phyloP scores from a whole-genome alignment of 352 stramenopile genomes.

The Pythium rhizo-oryzae region DNA sequence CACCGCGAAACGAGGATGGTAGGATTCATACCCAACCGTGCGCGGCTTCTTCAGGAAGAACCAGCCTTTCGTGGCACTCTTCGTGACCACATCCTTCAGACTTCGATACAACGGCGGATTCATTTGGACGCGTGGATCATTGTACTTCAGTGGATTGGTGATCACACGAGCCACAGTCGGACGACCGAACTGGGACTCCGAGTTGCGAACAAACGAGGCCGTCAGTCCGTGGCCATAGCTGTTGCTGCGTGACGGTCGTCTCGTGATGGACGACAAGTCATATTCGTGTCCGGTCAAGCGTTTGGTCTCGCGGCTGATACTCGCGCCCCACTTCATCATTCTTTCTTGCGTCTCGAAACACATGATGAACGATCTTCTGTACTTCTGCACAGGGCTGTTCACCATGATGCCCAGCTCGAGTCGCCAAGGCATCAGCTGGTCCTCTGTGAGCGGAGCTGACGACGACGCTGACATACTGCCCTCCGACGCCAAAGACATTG shows the following conservation, averaged over 20 bases:
- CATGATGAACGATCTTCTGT: conserved; percentile 76
- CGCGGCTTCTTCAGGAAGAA: conserved; percentile 84
- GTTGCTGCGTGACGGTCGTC: conserved; percentile 63
- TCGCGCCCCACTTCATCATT: conserved; percentile 89
- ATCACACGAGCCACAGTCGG: conserved; percentile 72
- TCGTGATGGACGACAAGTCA: conserved; percentile 73
- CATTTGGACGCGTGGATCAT: conserved; percentile 52
- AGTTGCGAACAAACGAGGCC: conserved; percentile 38
- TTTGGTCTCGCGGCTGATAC: conserved; percentile 76
- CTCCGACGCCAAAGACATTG: neutral
- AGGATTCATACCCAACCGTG: conserved; percentile 66
- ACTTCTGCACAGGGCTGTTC: conserved; percentile 58
- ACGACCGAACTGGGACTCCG: conserved; percentile 58
- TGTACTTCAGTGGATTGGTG: conserved; percentile 76
- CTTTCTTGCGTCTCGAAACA: conserved; percentile 77
- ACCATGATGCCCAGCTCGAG: conserved; percentile 75
- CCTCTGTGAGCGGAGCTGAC: conserved; percentile 19
- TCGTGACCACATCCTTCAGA: conserved; percentile 75
- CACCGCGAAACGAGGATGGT: conserved; percentile 86
- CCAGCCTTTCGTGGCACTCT: conserved; percentile 73
- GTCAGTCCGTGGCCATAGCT: conserved; percentile 48
- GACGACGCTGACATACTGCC: neutral
- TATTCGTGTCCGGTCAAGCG: conserved; percentile 82
- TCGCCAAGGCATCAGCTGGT: conserved; percentile 78
- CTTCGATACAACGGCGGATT: conserved; percentile 64